Evolutionary conservation across 139 green algal species (phyloP).

Genomic region (Chlamydomonas sp.): DNA sequence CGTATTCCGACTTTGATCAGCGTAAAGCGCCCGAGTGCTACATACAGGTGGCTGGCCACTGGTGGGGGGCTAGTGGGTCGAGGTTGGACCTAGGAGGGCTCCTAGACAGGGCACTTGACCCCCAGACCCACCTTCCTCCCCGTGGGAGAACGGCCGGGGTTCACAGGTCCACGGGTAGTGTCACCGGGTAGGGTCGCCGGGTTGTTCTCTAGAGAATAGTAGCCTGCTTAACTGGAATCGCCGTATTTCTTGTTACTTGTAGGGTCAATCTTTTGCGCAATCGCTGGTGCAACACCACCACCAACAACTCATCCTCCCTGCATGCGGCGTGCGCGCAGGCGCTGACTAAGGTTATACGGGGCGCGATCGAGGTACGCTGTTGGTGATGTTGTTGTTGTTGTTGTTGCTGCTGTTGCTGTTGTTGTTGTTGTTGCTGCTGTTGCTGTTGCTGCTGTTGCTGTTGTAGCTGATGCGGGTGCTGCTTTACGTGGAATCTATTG

Average conservation of each 20-base stretch:
- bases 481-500: not conserved
- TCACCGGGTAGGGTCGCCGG: too few species aligned
- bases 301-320: not conserved
- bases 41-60: too few species aligned
- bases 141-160: too few species aligned
- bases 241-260: not conserved
- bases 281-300: not conserved
- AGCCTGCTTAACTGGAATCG: not conserved
- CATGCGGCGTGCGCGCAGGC: constrained; percentile 12
- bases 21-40: too few species aligned
- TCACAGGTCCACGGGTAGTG: too few species aligned
- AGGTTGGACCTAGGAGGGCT: too few species aligned
- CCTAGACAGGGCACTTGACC: too few species aligned
- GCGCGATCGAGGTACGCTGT: constrained; percentile 42
- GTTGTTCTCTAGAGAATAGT: too few species aligned
- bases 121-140: too few species aligned
- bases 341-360: constrained; percentile 47
- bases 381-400: not conserved
- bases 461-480: not conserved
- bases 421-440: not conserved
- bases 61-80: too few species aligned
- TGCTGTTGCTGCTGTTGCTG: not conserved
- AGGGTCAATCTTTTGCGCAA: not conserved
- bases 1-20: too few species aligned
- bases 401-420: not conserved